Base-by-base conservation (phyloP, 2,329 filamentous ascomycete species). In the Cercospora zeae-maydis region DNA sequence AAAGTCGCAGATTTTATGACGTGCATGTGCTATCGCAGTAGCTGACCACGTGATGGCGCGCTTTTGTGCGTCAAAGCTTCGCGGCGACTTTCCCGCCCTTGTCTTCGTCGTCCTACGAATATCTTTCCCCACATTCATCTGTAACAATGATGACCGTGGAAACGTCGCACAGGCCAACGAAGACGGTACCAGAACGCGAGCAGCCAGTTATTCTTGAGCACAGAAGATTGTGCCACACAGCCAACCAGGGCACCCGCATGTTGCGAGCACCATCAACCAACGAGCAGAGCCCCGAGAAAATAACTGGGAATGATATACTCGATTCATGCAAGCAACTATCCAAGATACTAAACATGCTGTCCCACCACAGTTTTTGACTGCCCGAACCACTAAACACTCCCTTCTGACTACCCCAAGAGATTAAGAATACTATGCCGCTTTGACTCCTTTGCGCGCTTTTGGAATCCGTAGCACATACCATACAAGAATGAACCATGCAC, bases 1-100 rank as follows among this genome's bases (percentile, higher is more conserved):
- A 19, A 33, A 34, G 49, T 33, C 30, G 21, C 27, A 53, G 49
- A 53, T 34, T 53, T 53, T 53, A 53, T 53, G 49, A 53, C 49
- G 49, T 53, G 49, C 49, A 53, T 53, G 49, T 53, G 49, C 49
- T 53, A 34, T 34, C 49, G 49, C 27, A 13, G 31, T 1, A 3
- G 16, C 16, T 0, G 24, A 7, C 14, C 42, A 49, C 42, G 42
- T 49, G 42, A 49, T 49, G 24, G 42, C 42, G 42, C 42, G 42
- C 24, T 27, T 14, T 11, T 45, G 19, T 47, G 4, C 5, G 42
- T 47, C 42, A 21, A 47, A 47, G 42, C 42, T 47, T 49, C 42
- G 42, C 6, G 42, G 42, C n/a, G n/a, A n/a, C n/a, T n/a, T n/a
- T n/a, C n/a, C n/a, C n/a, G n/a, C n/a, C 8, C 31, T 34, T 8